Conservation (phyloP, 768 basidiomycete genomes). For the Symmetrospora coprosmae region DNA sequence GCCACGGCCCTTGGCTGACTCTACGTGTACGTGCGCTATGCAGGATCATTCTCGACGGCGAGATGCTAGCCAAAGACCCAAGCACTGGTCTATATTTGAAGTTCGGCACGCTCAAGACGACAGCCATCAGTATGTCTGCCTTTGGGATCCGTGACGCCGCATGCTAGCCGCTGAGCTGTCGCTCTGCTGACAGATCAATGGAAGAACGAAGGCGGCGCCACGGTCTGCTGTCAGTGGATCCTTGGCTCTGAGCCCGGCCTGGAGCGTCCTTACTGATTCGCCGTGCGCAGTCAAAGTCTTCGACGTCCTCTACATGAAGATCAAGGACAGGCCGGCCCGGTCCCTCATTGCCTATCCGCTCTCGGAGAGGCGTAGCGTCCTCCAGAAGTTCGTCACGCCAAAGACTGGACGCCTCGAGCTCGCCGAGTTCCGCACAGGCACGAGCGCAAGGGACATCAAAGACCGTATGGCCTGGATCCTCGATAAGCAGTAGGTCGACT, state of each 20-base stretch:
- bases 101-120: slow-evolving; percentile 86
- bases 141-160: background rate
- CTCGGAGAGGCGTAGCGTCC: slow-evolving; percentile 61
- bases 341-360: slow-evolving; percentile 60
- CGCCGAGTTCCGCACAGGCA: slow-evolving; percentile 55
- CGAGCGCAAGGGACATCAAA: slow-evolving; percentile 66
- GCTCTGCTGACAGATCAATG: background rate
- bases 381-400: slow-evolving; percentile 53
- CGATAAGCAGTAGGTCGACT: slow-evolving; percentile 43
- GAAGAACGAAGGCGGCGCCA: slow-evolving; percentile 9
- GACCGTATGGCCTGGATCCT: slow-evolving; percentile 67
- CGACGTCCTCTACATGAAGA: slow-evolving; percentile 75
- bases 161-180: background rate
- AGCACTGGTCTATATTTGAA: slow-evolving; percentile 71
- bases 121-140: slow-evolving; percentile 55
- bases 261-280: background rate
- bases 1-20: too few species aligned
- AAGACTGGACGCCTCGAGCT: slow-evolving; percentile 71
- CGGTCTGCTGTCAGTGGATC: background rate
- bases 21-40: background rate
- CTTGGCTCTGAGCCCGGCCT: slow-evolving; percentile 44
- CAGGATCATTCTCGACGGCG: slow-evolving; percentile 88
- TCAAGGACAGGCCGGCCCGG: slow-evolving; percentile 40
- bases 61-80: slow-evolving; percentile 98
- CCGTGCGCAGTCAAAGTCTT: slow-evolving; percentile 74